Conservation (phyloP, 495 filamentous ascomycete species). For the Trichoderma parareesei region DNA sequence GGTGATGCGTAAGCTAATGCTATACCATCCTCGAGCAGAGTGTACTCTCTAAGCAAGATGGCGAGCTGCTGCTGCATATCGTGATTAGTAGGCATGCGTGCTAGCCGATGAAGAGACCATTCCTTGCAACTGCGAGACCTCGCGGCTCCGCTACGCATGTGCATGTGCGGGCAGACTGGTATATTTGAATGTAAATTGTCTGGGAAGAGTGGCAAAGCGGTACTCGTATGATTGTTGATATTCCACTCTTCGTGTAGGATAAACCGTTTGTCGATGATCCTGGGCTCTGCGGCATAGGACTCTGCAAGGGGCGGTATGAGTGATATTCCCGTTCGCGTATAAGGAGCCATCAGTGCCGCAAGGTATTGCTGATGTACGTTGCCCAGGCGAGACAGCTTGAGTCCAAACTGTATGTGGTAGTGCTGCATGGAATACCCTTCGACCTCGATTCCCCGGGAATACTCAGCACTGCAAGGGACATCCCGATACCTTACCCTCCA, state of each 20-base stretch:
- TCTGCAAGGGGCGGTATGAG: background rate
- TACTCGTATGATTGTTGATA: background rate
- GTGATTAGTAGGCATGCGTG: background rate
- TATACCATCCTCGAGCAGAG: background rate
- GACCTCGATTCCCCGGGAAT: background rate
- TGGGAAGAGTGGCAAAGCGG: conserved; percentile 1
- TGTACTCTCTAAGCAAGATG: background rate
- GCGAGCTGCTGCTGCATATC: background rate
- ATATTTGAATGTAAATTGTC: background rate
- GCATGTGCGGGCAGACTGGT: background rate
- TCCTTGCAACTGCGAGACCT: background rate
- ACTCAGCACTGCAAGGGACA: background rate
- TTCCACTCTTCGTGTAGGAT: conserved; percentile 1
- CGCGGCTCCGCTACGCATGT: background rate
- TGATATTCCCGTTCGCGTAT: background rate
- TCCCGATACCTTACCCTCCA: background rate
- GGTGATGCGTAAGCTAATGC: conserved; percentile 3
- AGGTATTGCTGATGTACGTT: conserved; percentile 18
- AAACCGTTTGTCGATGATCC: background rate
- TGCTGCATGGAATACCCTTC: background rate
- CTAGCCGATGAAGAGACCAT: background rate
- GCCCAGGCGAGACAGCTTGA: background rate
- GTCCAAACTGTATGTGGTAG: background rate
- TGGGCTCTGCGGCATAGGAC: background rate
- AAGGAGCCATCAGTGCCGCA: background rate